Evolutionary conservation across 495 filamentous ascomycete genomes (phyloP), one percentile per base, ranked within the genome.

Genomic region (Hypoxylon lenormandii): DNA sequence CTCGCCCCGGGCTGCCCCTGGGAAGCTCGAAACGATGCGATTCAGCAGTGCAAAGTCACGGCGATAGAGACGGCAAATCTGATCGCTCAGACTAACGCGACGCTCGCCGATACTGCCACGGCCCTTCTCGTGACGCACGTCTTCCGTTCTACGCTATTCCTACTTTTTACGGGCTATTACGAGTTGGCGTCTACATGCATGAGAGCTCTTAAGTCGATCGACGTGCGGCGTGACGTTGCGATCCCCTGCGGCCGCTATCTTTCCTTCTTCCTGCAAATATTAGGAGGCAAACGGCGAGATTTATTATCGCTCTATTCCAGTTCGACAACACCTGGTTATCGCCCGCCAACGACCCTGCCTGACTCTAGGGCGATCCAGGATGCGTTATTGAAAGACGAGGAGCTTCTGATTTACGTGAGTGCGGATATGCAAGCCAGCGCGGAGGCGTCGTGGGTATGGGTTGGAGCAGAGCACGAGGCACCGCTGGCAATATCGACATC

Each of bases 371-470:
- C 70, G 2, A 50, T 83, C 7, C 78, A 81, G 47, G 76, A 83
- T 2, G 76, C 85, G 13, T 74, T 93, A 2, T 82, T 92, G n/a
- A 79, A 84, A 16, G 95, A 98, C 75, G 95, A 97, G 67, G 95
- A 97, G 76, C 88, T 98, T 75, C 80, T 98, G 33, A 91, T 89
- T 1, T 96, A 97, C 74, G 89, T 91, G 1, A 94, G 91, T 19
- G 92, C 90, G 0, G 95, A 98, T 77, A 85, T 97, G 78, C 95
- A 98, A 76, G 92, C 90, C n/a, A 86, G 85, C 40, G 81, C 82
- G 5, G 91, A 95, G 19, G 89, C 87, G 21, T 87, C 88, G 23
- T 98, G 94, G 94, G 85, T 94, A 13, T 98, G 95, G 95, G 80
- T 87, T 42, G 92, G 92, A 87, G 74, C 83, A 72, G 61, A 85